These are phyloP conservation scores for Ustanciosporium gigantosporum DNA, from an alignment of 1,284 basidiomycete genomes.

Conservation along the genomic window DNA sequence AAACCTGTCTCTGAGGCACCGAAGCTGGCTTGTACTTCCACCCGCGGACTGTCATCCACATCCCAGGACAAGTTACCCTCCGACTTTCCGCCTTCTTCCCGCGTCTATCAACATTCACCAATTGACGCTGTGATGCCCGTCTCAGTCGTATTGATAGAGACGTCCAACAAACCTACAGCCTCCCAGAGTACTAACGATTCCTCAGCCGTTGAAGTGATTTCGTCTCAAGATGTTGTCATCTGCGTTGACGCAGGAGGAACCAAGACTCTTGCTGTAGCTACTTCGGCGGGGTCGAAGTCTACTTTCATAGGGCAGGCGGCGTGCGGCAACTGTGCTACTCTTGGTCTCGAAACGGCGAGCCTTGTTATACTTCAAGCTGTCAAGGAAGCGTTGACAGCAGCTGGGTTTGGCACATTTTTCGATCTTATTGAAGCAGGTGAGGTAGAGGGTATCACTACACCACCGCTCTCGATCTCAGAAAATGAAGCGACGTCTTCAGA, in stretches of 20 bases:
- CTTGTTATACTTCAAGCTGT: conserved; percentile 35
- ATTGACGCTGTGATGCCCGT: too few species aligned
- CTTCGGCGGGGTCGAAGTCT: conserved; percentile 10
- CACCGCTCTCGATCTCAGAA: conserved; percentile 28
- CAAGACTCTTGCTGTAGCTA: conserved; percentile 37
- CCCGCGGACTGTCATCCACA: too few species aligned
- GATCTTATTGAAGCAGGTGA: conserved; percentile 36
- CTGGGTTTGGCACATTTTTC: conserved; percentile 34
- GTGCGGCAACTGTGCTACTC: conserved; percentile 36
- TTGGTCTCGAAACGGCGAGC: conserved; percentile 27
- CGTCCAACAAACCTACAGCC: too few species aligned
- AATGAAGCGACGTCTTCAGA: conserved; percentile 24
- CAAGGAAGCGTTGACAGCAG: conserved; percentile 19
- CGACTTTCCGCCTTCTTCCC: too few species aligned
- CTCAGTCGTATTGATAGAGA: too few species aligned
- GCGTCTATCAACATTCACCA: too few species aligned
- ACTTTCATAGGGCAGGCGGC: conserved; percentile 33
- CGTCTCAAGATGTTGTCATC: conserved; percentile 23
- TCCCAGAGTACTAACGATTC: too few species aligned
- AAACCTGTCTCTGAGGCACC: too few species aligned
- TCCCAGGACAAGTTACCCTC: too few species aligned
- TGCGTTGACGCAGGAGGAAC: conserved; percentile 42
- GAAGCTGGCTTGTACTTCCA: too few species aligned
- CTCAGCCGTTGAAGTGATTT: too few species aligned
- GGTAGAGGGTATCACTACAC: conserved; percentile 33